Evolutionary conservation across 306 rosid genomes (phyloP), one percentile per base, ranked within the genome.

Genomic region (Gastrolobium villosum): DNA sequence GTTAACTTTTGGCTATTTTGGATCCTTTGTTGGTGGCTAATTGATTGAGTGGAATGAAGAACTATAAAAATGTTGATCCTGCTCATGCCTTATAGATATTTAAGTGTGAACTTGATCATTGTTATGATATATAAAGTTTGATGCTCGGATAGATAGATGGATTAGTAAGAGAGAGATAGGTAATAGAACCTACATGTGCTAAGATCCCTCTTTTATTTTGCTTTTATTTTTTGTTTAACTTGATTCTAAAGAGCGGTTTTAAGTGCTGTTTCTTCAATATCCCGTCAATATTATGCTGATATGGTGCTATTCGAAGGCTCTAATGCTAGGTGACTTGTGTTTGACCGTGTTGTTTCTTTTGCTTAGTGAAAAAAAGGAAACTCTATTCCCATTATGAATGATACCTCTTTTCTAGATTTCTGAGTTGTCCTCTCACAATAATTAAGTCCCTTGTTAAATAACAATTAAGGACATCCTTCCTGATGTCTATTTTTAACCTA

Each of bases 1-100:
- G 34, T 83, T 44, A 60, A 35, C 55, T 39, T 69, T 28, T 2
- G 7, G 68, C 79, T 78, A 36, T 74, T 74, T 74, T 85, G 69
- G 54, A 64, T 82, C 62, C 45, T 48, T 13, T 76, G 35, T 49
- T 65, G 71, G 44, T 49, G 34, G 68, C 30, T 64, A n/a, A 61
- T 57, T 57, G 13, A 63, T 65, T 43, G 69, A 49, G 59, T 43
- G 20, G 64, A 78, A 48, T 50, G 66, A 74, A 59, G 15, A 59
- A 20, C 5, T 59, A 40, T 50, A 50, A 78, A 69, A 9, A 45
- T 62, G 65, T 48, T 45, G 37, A 55, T 74, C 72, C 40, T 9
- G 60, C 71, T 66, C 39, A 10, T 70, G 62, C 39, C 35, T 39
- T 54, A 37, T 13, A 46, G 53, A 52, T 67, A 50, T 74, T 43